phyloP scores from a whole-genome alignment of 1,284 basidiomycete species.

The Uromyces viciae-fabae region DNA sequence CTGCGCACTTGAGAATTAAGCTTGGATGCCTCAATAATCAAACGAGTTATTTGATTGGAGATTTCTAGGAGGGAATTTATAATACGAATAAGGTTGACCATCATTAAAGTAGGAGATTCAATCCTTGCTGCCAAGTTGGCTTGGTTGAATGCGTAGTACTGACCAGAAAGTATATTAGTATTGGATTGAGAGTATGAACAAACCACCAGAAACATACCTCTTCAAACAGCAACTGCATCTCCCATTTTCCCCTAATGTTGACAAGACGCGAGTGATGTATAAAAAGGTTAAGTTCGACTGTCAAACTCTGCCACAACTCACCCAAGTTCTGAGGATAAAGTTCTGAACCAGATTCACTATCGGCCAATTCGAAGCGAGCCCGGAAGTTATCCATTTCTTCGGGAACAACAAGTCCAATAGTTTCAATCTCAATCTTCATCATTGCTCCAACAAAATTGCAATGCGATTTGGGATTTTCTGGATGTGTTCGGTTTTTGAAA shows the following conservation, averaged over 20 bases:
- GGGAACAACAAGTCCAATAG: not conserved
- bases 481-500: not conserved
- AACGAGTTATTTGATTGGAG: not conserved
- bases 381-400: not conserved
- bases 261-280: not conserved
- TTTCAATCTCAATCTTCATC: not conserved
- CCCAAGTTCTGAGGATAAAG: not conserved
- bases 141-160: conserved; percentile 13
- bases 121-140: not conserved
- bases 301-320: not conserved
- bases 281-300: not conserved
- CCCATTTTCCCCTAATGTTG: not conserved
- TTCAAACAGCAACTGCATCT: conserved; percentile 13
- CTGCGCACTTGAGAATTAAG: not conserved
- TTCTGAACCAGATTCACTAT: not conserved
- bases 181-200: not conserved
- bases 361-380: not conserved
- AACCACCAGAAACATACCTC: not conserved
- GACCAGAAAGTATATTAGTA: not conserved
- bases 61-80: not conserved
- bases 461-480: not conserved
- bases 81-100: not conserved
- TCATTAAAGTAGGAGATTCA: conserved; percentile 7
- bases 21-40: not conserved
- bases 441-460: not conserved